These are phyloP conservation scores for Calonectria ilicicola DNA, from an alignment of 2,329 filamentous ascomycete species.

Conservation along the genomic window DNA sequence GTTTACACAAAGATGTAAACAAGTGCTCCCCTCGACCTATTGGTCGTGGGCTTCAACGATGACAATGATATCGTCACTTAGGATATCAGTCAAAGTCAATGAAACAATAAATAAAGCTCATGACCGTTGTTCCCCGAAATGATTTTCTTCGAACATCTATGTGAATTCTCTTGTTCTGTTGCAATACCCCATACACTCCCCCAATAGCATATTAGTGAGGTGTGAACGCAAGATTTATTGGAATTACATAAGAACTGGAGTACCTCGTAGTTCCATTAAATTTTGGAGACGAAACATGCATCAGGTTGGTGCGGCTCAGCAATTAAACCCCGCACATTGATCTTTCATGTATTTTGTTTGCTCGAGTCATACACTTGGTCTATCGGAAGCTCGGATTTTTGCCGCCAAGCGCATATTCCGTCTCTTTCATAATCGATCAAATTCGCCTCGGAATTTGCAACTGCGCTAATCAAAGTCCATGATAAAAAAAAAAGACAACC, in stretches of 20 bases:
- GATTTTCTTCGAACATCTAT: neutral
- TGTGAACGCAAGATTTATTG: neutral
- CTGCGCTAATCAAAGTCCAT: no score
- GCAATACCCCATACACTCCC: neutral
- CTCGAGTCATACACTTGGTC: no score
- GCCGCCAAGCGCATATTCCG: no score
- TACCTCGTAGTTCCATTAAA: neutral
- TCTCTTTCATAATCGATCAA: no score
- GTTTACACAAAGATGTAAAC: constrained; percentile 22
- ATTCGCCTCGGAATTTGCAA: no score
- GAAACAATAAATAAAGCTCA: constrained; percentile 53
- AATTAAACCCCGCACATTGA: neutral
- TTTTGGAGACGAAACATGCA: neutral
- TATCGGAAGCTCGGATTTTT: no score
- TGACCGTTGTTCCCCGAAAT: constrained; percentile 49
- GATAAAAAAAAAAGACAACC: no score
- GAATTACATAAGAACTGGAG: neutral
- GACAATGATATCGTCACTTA: constrained; percentile 31
- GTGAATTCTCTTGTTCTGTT: neutral
- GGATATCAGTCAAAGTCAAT: constrained; percentile 45
- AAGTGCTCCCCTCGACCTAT: constrained; percentile 41
- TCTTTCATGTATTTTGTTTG: no score
- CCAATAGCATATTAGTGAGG: neutral
- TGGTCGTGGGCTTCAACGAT: constrained; percentile 40
- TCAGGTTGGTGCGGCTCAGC: neutral